phyloP scores from a whole-genome alignment of 768 basidiomycete species.

The Mycena metata region DNA sequence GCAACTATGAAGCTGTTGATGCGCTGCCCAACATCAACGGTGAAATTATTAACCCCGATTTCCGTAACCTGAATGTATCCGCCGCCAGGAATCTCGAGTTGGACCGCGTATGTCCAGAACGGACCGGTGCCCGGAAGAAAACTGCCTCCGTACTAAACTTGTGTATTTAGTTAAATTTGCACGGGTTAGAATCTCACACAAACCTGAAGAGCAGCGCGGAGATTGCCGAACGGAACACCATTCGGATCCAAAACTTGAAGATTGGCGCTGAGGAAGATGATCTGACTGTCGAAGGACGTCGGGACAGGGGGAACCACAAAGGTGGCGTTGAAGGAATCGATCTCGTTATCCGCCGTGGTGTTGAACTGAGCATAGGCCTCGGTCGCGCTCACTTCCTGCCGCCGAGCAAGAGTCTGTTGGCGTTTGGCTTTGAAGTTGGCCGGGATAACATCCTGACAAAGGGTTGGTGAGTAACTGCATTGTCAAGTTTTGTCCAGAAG shows the following conservation, averaged over 20 bases:
- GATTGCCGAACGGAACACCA: too few relatives aligned
- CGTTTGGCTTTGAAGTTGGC: conserved; percentile 6
- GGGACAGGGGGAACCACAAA: too few relatives aligned
- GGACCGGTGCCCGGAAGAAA: conserved; percentile 15
- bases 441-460: too few relatives aligned
- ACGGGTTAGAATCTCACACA: too few relatives aligned
- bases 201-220: too few relatives aligned
- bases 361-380: conserved; percentile 22
- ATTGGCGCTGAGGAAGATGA: conserved; percentile 28
- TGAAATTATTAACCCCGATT: conserved; percentile 1
- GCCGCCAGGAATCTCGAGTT: conserved; percentile 15
- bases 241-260: too few relatives aligned
- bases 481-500: too few relatives aligned
- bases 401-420: conserved; percentile 19
- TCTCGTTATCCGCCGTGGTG: conserved; percentile 18
- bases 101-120: conserved; percentile 24
- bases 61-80: conserved; percentile 18
- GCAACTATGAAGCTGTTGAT: too few relatives aligned
- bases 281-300: conserved; percentile 29
- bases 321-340: too few relatives aligned
- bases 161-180: conserved; percentile 11
- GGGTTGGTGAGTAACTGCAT: too few relatives aligned
- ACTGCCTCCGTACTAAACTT: conserved; percentile 30
- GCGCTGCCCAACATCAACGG: too few relatives aligned
- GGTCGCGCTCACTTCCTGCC: too few relatives aligned